Evolutionary conservation across 2,329 filamentous ascomycete species (phyloP), one percentile per base, ranked within the genome.

Genomic region (Aspergillus jensenii): DNA sequence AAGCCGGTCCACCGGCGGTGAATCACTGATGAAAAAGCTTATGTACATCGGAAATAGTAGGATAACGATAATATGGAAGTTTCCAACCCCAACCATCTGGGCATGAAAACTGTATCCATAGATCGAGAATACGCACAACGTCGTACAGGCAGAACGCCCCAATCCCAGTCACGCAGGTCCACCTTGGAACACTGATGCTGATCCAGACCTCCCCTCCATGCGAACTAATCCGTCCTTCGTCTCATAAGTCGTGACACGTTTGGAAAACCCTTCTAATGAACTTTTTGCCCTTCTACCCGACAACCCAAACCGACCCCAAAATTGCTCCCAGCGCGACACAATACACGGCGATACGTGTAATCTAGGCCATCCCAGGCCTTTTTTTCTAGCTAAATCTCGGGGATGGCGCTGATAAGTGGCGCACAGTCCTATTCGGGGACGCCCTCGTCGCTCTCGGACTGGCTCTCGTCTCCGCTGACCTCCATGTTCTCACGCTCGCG

Each of bases 401-500:
- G 33, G n/a, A 39, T 17, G 52, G 52, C 33, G 43, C 50, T 52
- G 44, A 49, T n/a, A 11, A 27, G 17, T 35, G 49, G n/a, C 25
- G 39, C 37, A 37, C 49, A n/a, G 6, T 23, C 61, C 72, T 75
- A 75, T 62, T 75, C 84, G 37, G 86, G 85, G 63, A 87, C 84
- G 73, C 91, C 92, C 74, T 97, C 95, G 72, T 98, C 95, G 74
- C 91, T 96, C 78, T 96, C 93, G 73, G 91, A 96, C 76, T 91
- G 84, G 75, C 93, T 95, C 83, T 99, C 95, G 75, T 99, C 96
- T 71, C 95, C 95, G 76, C 92, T 96, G 72, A 99, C 91, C 77
- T 99, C 91, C 74, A 91, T 90, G 79, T 99, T 99, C 85, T 98
- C 93, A 65, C 91, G 89, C 82, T 96, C 95, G 66, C 90, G 88